Evolutionary conservation across 2,329 filamentous ascomycete genomes (phyloP).

Genomic region (Plenodomus tracheiphilus): DNA sequence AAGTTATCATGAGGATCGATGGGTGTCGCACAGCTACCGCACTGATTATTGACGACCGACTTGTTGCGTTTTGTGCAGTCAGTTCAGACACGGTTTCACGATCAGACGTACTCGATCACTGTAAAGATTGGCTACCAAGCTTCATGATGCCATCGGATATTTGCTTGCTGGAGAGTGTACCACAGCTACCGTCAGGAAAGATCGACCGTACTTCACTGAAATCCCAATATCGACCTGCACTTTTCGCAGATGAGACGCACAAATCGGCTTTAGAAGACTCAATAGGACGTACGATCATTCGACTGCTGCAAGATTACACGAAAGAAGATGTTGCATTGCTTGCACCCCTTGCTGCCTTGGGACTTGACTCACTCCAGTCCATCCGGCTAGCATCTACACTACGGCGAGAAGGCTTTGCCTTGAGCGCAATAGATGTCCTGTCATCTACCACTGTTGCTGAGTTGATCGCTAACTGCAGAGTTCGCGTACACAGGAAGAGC

Average conservation of each 20-base stretch:
- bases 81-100: conserved; percentile 48
- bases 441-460: conserved; percentile 54
- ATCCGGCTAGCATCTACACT: conserved; percentile 68
- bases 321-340: conserved; percentile 40
- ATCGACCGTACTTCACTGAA: conserved; percentile 70
- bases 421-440: conserved; percentile 66
- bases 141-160: conserved; percentile 85
- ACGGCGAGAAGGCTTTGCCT: conserved; percentile 57
- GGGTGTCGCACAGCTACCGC: conserved; percentile 66
- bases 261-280: conserved; percentile 9
- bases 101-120: conserved; percentile 59
- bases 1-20: conserved; percentile 33
- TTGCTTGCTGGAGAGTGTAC: conserved; percentile 65
- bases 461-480: conserved; percentile 24
- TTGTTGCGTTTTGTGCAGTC: conserved; percentile 75
- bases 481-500: neutral
- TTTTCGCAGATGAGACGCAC: conserved; percentile 12
- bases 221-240: conserved; percentile 53
- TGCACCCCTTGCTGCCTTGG: conserved; percentile 56
- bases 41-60: conserved; percentile 65
- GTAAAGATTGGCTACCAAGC: conserved; percentile 73
- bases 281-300: conserved; percentile 39
- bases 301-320: conserved; percentile 50
- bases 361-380: conserved; percentile 68
- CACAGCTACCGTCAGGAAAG: conserved; percentile 81